phyloP scores from a whole-genome alignment of 805 yeast genomes.

The Saccharomycopsis synnaedendra region DNA sequence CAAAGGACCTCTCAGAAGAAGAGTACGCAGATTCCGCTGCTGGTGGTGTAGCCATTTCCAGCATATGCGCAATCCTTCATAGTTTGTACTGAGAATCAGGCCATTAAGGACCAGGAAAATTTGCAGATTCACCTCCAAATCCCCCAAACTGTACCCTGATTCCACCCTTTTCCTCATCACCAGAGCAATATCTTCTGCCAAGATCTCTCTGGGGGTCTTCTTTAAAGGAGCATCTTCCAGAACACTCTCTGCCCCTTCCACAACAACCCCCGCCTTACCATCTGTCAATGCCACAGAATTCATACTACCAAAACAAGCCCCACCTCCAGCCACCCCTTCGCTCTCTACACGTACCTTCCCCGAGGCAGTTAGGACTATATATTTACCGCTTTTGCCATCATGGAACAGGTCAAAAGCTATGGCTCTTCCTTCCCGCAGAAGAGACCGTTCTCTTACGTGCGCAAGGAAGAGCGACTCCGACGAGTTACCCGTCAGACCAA shows the following conservation, averaged over 20 bases:
- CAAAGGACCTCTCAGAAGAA: conserved; percentile 56
- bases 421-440: too few relatives aligned
- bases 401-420: too few relatives aligned
- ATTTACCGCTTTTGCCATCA: too few relatives aligned
- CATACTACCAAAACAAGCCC: conserved; percentile 5
- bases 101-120: conserved; percentile 31
- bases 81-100: conserved; percentile 42
- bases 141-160: conserved; percentile 61
- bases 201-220: conserved; percentile 25
- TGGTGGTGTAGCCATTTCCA: conserved; percentile 90
- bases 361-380: too few relatives aligned
- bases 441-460: too few relatives aligned
- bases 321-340: too few relatives aligned
- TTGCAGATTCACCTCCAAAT: conserved; percentile 20
- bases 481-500: too few relatives aligned
- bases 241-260: neutral
- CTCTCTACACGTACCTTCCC: too few relatives aligned
- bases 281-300: conserved; percentile 21
- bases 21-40: conserved; percentile 34
- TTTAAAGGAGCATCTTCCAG: neutral
- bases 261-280: neutral
- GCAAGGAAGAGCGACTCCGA: too few relatives aligned
- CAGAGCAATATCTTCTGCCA: conserved; percentile 64
- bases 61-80: conserved; percentile 54
- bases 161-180: conserved; percentile 62